These are phyloP conservation scores for Falciphora oryzae DNA, from an alignment of 2,329 filamentous ascomycete genomes.

Conservation along the genomic window DNA sequence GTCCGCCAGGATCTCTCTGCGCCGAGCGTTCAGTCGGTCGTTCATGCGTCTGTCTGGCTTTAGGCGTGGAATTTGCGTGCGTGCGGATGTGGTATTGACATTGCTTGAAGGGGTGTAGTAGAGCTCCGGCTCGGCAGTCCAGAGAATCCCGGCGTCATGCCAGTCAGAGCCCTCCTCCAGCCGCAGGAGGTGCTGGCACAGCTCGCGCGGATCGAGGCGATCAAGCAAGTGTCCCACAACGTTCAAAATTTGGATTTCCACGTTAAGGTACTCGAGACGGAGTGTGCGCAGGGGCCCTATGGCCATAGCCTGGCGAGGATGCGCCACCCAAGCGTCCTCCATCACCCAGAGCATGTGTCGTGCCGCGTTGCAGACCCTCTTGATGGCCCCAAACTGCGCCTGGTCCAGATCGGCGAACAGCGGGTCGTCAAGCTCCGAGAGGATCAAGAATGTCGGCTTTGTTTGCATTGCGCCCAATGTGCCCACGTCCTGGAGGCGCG, in stretches of 20 bases:
- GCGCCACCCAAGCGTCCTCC: slow-evolving; percentile 15
- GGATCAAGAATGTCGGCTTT: slow-evolving; percentile 1
- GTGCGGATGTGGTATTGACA: slow-evolving; percentile 14
- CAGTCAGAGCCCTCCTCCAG: slow-evolving; percentile 13
- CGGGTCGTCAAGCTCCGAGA: slow-evolving; percentile 1
- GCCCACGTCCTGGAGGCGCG: neutral
- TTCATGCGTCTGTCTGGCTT: slow-evolving; percentile 12
- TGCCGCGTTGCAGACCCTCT: neutral
- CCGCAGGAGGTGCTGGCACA: slow-evolving; percentile 14
- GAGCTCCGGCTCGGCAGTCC: slow-evolving; percentile 25
- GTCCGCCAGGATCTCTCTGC: slow-evolving; percentile 13
- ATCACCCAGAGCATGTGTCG: slow-evolving; percentile 26
- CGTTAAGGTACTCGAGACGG: slow-evolving; percentile 16
- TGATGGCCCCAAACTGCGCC: slow-evolving; percentile 10
- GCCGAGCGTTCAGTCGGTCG: slow-evolving; percentile 16
- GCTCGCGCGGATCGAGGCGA: too few species aligned
- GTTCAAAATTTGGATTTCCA: slow-evolving; percentile 20
- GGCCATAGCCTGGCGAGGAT: slow-evolving; percentile 20
- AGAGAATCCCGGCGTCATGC: slow-evolving; percentile 15
- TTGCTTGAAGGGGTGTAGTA: slow-evolving; percentile 10
- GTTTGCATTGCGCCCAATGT: neutral
- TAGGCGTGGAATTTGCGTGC: slow-evolving; percentile 22
- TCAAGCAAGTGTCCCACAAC: slow-evolving; percentile 6
- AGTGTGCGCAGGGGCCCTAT: slow-evolving; percentile 19
- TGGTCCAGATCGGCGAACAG: slow-evolving; percentile 5